These are phyloP conservation scores for Ceratocystis papillata DNA, from an alignment of 2,329 filamentous ascomycete genomes.

Conservation along the genomic window DNA sequence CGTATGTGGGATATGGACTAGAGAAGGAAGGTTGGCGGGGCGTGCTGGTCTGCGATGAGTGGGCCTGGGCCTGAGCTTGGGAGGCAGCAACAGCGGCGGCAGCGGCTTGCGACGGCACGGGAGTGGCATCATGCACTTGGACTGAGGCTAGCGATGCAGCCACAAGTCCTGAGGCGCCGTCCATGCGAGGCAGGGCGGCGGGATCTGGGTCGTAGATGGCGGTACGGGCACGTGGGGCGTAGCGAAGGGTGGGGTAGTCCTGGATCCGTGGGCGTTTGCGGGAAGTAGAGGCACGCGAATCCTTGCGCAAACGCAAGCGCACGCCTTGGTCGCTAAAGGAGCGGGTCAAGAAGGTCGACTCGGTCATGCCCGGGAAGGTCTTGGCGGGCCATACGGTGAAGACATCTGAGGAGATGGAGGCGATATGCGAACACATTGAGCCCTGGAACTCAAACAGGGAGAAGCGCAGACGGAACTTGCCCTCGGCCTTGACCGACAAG, in stretches of 20 bases:
- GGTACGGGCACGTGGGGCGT: constrained; percentile 22
- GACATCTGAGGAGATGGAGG: constrained; percentile 45
- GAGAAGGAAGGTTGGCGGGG: constrained; percentile 20
- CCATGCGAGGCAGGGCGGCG: constrained; percentile 20
- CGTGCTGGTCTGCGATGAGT: constrained; percentile 23
- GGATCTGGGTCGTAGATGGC: constrained; percentile 22
- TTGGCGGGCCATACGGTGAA: constrained; percentile 59
- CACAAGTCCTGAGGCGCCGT: constrained; percentile 15
- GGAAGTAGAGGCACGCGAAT: constrained; percentile 51
- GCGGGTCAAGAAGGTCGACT: constrained; percentile 70
- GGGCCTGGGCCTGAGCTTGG: constrained; percentile 12
- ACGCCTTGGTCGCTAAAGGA: constrained; percentile 83
- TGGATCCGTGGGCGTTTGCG: constrained; percentile 34
- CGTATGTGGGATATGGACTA: constrained; percentile 18
- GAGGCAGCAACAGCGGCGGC: background rate
- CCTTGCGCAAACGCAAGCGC: constrained; percentile 69
- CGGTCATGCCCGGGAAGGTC: constrained; percentile 66
- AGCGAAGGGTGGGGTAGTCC: constrained; percentile 22
- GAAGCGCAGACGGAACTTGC: constrained; percentile 63
- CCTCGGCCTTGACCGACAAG: constrained; percentile 65
- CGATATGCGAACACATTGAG: constrained; percentile 30
- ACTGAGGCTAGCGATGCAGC: constrained; percentile 1
- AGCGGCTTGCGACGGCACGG: background rate
- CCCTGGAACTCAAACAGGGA: constrained; percentile 52
- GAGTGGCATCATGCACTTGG: background rate